Evolutionary conservation across 805 yeast species (phyloP), one percentile per base, ranked within the genome.

Genomic region (Candida hispaniensis): DNA sequence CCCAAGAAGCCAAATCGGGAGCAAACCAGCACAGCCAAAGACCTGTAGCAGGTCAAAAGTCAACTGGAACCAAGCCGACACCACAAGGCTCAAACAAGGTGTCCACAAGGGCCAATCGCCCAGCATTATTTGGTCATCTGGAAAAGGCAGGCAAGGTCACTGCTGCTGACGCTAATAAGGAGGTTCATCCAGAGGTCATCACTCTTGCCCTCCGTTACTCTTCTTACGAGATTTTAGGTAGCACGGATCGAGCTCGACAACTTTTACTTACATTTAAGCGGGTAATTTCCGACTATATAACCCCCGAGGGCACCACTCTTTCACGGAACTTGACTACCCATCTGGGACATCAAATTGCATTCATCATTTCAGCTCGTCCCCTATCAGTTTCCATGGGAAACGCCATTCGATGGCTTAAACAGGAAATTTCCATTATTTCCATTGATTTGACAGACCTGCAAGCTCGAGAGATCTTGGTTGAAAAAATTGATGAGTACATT

Each of bases 341-440:
- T 55, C 64, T 91, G 40, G 75, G 93, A 7, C 82, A 79, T 51
- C 98, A 91, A 59, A 91, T 91, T 45, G 98, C 88, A 54, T 82
- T 79, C 47, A 63, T 91, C 47, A 88, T 82, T 49, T 73, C 82
- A 7, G 86, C 95, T 3, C 72, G 98, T 44, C 96, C 97, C 1
- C 65, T 91, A 30, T 75, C 91, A 39, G 80, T 86, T 2, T 71
- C 94, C 1, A 91, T 91, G 98, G 98, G 98, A 38, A 91, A 86
- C 60, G 88, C 96, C 2, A 91, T 91, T 46, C 73, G 98, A 49
- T 86, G 96, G 95, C 67, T 91, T 44, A 91, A 91, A 52, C 97
- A 88, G 61, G 88, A 81, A 54, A 88, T 91, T 38, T 74, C 95
- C 1, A 67, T 71, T 26, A 72, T 88, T 30, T 75, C 85, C 40